Conservation (phyloP, 441 rosid genomes). For the Aleurites moluccanus region DNA sequence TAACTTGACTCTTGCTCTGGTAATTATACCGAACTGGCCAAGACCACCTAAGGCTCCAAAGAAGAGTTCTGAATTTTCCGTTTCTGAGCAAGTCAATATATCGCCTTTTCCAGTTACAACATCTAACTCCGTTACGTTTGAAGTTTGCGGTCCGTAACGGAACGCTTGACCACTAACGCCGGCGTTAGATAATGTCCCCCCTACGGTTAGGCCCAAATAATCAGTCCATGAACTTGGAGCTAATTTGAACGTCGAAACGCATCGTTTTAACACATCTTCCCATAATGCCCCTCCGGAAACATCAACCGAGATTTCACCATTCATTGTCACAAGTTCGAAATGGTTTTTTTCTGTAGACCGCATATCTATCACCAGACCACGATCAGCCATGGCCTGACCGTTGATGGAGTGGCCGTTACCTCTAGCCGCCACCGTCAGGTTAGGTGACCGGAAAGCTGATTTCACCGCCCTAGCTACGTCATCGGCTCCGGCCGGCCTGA, state of each 20-base stretch:
- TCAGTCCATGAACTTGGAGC: constrained; percentile 97
- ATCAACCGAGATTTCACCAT: constrained; percentile 38
- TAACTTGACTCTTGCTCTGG: constrained; percentile 69
- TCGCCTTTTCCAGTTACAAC: constrained; percentile 84
- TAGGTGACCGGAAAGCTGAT: constrained; percentile 47
- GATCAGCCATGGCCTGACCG: constrained; percentile 90
- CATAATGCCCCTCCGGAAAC: constrained; percentile 95
- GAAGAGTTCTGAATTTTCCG: constrained; percentile 59
- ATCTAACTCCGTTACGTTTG: constrained; percentile 83
- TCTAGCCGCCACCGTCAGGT: constrained; percentile 85
- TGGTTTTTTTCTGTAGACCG: constrained; percentile 46
- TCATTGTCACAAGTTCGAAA: constrained; percentile 36
- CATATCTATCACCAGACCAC: constrained; percentile 84
- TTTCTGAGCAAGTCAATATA: constrained; percentile 50
- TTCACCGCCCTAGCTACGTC: constrained; percentile 59
- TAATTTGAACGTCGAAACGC: constrained; percentile 49
- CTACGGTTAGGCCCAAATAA: constrained; percentile 78
- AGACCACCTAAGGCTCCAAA: constrained; percentile 79
- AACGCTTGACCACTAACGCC: constrained; percentile 95
- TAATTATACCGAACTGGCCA: constrained; percentile 89
- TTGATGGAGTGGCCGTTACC: constrained; percentile 97
- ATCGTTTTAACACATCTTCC: constrained; percentile 65
- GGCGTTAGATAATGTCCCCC: constrained; percentile 94
- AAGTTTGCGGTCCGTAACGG: constrained; percentile 86
- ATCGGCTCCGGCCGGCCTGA: constrained; percentile 58